Base-by-base conservation (phyloP, 805 yeast genomes). In the Zygotorulaspora danielsina region DNA sequence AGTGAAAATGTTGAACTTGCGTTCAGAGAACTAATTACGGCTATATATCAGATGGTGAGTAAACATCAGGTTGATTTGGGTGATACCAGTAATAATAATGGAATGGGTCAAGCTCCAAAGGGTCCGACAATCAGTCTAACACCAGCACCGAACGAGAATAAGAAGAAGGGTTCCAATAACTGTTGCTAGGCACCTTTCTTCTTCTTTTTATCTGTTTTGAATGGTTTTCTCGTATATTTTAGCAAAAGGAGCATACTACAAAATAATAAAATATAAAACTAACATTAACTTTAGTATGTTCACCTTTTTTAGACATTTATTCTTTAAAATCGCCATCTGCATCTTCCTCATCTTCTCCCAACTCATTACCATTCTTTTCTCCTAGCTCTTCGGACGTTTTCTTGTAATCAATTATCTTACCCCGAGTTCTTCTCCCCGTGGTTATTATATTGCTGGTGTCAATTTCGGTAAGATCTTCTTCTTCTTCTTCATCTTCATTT, bases 1-100 rank as follows among this genome's bases (percentile, higher is more conserved):
- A 82, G 95, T 32, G 94, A 90, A 58, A 93, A 93, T 63, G 98
- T 93, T 42, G 97, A 93, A 62, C 73, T 79, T 50, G 89, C 97
- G 6, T 93, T 93, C 76, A 86, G 88, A 63, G 95, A 89, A 64
- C 76, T 93, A 51, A 78, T 93, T 57, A 86, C 89, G 49, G 86
- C 90, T 55, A 93, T 93, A 55, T 89, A 88, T 66, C 95, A 90
- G 60, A 83, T 87, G 94, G 84, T 90, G 55, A 76, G 90, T 46
- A 84, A 89, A 63, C 95, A 88, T 66, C 95, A 87, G 68, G 81
- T 87, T 46, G 95, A 90, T 59, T 76, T 86, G 60, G 84, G 84
- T 48, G 95, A 85, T 53, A 70, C 73, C 34, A 77, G 75, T 36
- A 45, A 38, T 38, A 48, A 34, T 33, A 41, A 42, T 28, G 42